Base-by-base conservation (phyloP, 805 yeast genomes). In the Schizosaccharomyces pombe region DNA sequence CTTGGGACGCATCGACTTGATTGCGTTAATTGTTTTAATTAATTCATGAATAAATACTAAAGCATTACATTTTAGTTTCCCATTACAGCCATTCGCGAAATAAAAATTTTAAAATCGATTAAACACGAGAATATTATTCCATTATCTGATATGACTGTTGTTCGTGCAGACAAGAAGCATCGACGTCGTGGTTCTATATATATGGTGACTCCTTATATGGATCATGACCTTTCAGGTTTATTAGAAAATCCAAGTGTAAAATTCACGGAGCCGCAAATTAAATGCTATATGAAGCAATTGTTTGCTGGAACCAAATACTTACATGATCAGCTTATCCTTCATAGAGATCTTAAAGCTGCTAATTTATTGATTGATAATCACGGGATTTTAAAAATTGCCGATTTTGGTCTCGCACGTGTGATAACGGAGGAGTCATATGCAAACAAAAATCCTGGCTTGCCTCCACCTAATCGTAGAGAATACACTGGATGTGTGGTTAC, bases 341-440 rank as follows among this genome's bases (percentile, higher is more conserved):
- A 91, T 65, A 74, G 99, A 57, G 99, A 91, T 63, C 82, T 91
- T 57, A 91, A 91, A 66, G 85, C 97, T 0, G 95, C 98, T 14
- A 91, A 91, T 62, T 81, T 91, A 33, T 72, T 91, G 39, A 75
- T 91, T 4, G 91, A 85, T 62, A 75, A 73, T 55, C 68, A 73
- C 52, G 98, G 98, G 0, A 68, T 77, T 4, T 70, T 93, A 34
- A 87, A 86, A 62, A 78, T 91, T 54, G 99, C 95, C 1, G 99
- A 91, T 67, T 93, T 91, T 65, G 98, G 99, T 1, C 70, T 91
- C 43, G 97, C 97, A 0, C 72, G 97, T 58, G 65, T 72, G 19
- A 83, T 78, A 64, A 74, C 72, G 56, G 93, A 86, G 1, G 64
- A 69, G 2, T 68, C 72, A 0, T 93, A 93, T 1, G 70, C 69